Evolutionary conservation across 805 yeast genomes (phyloP), one percentile per base, ranked within the genome.

Genomic region (Ogataea henricii): DNA sequence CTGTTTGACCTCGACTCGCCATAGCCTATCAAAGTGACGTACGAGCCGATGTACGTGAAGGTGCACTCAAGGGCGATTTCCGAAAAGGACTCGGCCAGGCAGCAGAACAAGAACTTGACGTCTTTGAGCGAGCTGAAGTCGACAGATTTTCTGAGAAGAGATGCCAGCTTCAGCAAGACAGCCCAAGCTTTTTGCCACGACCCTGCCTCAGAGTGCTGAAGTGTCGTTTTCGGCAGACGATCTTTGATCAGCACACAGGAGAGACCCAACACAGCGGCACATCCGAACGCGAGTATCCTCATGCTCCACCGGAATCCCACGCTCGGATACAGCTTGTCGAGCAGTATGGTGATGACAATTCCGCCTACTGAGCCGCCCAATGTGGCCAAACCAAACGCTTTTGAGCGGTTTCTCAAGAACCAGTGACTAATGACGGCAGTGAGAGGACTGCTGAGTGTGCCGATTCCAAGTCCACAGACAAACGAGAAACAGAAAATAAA

Each of bases 391-490:
- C 86, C 87, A 23, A 78, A 71, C 4, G 82, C 84, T 40, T 68
- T 62, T 1, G 83, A 84, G 47, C 86, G 69, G 48, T 72, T 73
- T 18, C 61, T 64, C 48, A 66, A 59, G 55, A 82, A 83, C 82
- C 85, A 82, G 53, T 83, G 88, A 43, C 81, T 76, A 5, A 81
- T 65, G 9, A 75, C 80, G 2, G 83, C 77, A 2, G 82, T 62
- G 21, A 75, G 60, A 0, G 88, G 87, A 7, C 79, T 76, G 59
- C 79, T 72, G 3, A 82, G 63, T 37, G 77, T 56, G 1, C 78
- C 77, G 21, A 72, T 66, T 0, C 81, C 81, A 21, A 69, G 57
- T 10, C 75, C 69, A 20, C 71, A 54, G 9, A 68, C 33, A 1
- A 74, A 56, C 30, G 83, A 75, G 57, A 76, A 78, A 5, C 76